Evolutionary conservation across 352 stramenopile genomes (phyloP).

Genomic region (Peronospora tabacina): DNA sequence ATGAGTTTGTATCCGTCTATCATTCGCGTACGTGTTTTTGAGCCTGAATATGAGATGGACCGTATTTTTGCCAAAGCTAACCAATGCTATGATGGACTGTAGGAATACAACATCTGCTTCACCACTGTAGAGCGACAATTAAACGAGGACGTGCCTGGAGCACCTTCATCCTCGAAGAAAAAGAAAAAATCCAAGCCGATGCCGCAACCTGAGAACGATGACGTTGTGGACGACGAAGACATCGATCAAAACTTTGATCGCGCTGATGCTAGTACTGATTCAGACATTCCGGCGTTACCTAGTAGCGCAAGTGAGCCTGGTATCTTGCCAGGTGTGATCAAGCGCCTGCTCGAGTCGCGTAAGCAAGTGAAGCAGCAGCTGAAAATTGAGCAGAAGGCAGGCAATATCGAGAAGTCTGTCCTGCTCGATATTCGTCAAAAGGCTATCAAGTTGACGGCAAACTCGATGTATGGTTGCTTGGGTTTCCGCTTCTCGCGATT

Average conservation of each 20-base stretch:
- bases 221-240: constrained; percentile 75
- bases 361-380: constrained; percentile 96
- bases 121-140: constrained; percentile 94
- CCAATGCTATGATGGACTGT: constrained; percentile 16
- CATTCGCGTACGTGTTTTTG: constrained; percentile 73
- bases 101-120: constrained; percentile 99
- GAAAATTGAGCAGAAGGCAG: constrained; percentile 89
- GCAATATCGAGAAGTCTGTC: constrained; percentile 74
- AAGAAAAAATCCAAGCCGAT: constrained; percentile 51
- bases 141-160: constrained; percentile 39
- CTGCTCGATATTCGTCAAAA: constrained; percentile 99
- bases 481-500: constrained; percentile 98
- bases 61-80: constrained; percentile 6
- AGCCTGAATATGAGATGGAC: background rate
- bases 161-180: constrained; percentile 33
- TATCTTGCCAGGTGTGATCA: constrained; percentile 95
- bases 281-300: constrained; percentile 79
- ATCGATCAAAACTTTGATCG: constrained; percentile 62
- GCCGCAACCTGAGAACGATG: constrained; percentile 48
- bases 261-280: constrained; percentile 57
- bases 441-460: constrained; percentile 99
- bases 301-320: constrained; percentile 75
- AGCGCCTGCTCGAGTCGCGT: constrained; percentile 95
- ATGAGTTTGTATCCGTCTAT: constrained; percentile 99
- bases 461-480: constrained; percentile 99